Evolutionary conservation across 257 asterid genomes (phyloP).

Genomic region (Lycium ferocissimum): DNA sequence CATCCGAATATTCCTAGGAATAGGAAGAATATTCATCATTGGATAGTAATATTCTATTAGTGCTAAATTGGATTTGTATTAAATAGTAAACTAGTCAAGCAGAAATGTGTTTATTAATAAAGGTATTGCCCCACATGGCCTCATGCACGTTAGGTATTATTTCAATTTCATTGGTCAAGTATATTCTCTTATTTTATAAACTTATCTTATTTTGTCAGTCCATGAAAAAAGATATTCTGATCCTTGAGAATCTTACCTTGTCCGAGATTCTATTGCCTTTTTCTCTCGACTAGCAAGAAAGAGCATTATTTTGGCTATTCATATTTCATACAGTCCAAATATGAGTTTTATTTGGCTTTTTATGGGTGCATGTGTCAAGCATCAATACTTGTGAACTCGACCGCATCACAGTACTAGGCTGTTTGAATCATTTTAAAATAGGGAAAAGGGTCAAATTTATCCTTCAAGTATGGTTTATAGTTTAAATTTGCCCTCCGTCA

Average conservation of each 20-base stretch:
- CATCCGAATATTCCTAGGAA: constrained; percentile 47
- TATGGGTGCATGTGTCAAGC: not conserved
- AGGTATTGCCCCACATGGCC: not conserved
- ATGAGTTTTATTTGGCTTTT: not conserved
- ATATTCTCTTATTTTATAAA: constrained; percentile 36
- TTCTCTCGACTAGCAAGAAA: not conserved
- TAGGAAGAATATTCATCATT: constrained; percentile 43
- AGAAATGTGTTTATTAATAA: constrained; percentile 38
- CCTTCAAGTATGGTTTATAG: too few species aligned
- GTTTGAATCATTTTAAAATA: not conserved
- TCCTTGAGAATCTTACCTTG: constrained; percentile 53
- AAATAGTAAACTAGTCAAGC: constrained; percentile 39
- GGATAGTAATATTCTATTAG: not conserved
- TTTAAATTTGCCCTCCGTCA: too few species aligned
- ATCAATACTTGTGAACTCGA: not conserved
- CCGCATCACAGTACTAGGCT: too few species aligned
- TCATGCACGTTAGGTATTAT: constrained; percentile 28
- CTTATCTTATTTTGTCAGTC: constrained; percentile 37
- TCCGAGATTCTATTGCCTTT: constrained; percentile 40
- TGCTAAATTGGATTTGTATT: constrained; percentile 26
- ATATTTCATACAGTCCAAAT: not conserved
- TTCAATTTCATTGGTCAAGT: constrained; percentile 41
- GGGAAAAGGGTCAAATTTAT: too few species aligned
- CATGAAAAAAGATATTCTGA: constrained; percentile 42
- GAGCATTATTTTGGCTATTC: constrained; percentile 29